These are phyloP conservation scores for Wickerhamiella alocasiicola DNA, from an alignment of 805 yeast species.

Conservation along the genomic window DNA sequence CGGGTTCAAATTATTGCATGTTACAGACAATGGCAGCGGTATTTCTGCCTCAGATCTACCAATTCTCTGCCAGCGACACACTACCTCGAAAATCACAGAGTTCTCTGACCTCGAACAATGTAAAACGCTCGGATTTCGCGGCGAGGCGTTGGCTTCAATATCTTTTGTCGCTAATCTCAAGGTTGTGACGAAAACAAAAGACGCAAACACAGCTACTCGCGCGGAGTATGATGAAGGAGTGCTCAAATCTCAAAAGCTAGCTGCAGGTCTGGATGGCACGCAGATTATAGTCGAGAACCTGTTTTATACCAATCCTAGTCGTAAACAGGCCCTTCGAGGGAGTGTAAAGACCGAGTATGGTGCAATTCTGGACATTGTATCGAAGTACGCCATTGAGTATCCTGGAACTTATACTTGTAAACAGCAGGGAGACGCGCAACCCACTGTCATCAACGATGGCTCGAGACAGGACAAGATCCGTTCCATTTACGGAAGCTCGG, in stretches of 20 bases:
- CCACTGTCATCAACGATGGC: constrained; percentile 36
- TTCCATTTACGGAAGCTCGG: constrained; percentile 52
- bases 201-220: constrained; percentile 55
- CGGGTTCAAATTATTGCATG: constrained; percentile 73
- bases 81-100: constrained; percentile 68
- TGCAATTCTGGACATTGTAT: constrained; percentile 68
- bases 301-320: constrained; percentile 75
- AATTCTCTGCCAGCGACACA: constrained; percentile 78
- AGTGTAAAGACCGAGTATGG: constrained; percentile 56
- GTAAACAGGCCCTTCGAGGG: constrained; percentile 45
- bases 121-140: constrained; percentile 84
- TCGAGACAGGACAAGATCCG: constrained; percentile 57
- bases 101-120: constrained; percentile 67
- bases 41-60: constrained; percentile 57
- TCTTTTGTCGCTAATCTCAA: constrained; percentile 78
- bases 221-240: constrained; percentile 59
- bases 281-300: constrained; percentile 75
- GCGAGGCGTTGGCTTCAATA: constrained; percentile 91
- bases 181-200: constrained; percentile 59
- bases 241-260: constrained; percentile 42
- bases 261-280: constrained; percentile 84
- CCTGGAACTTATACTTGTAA: constrained; percentile 59
- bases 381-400: constrained; percentile 70
- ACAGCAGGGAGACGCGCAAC: constrained; percentile 62
- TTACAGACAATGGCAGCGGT: constrained; percentile 83